A percentile compares a stretch with the other conserved stretches of the same genome.
phyloP scores from a whole-genome alignment of 2,329 filamentous ascomycete species.

The Volutella citrinella region DNA sequence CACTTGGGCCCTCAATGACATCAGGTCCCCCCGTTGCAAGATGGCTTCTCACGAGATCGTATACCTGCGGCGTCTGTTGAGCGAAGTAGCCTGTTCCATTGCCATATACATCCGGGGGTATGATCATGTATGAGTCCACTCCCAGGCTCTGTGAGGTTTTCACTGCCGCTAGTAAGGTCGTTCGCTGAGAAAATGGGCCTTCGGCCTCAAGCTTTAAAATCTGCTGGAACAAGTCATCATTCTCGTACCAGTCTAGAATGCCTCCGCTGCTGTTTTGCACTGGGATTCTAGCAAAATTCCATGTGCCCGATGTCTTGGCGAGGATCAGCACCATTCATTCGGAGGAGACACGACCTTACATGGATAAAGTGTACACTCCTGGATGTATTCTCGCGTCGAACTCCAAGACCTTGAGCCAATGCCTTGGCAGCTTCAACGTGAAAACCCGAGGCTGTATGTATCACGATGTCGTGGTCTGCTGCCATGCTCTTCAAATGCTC shows the following conservation, averaged over 20 bases:
- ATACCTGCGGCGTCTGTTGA: background rate
- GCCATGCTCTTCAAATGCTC: slow-evolving; percentile 1
- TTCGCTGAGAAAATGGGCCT: slow-evolving; percentile 1
- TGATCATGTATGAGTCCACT: slow-evolving; percentile 4
- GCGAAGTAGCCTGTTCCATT: slow-evolving; percentile 2
- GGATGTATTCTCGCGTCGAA: background rate
- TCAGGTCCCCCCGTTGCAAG: background rate
- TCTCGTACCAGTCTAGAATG: slow-evolving; percentile 1
- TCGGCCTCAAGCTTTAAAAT: background rate
- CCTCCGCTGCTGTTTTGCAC: background rate
- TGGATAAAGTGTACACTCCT: slow-evolving; percentile 7
- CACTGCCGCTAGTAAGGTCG: slow-evolving; percentile 4
- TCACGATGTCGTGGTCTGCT: slow-evolving; percentile 6
- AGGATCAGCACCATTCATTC: background rate
- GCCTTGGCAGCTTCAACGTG: slow-evolving; percentile 5
- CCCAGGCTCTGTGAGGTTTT: background rate
- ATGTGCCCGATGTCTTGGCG: slow-evolving; percentile 8
- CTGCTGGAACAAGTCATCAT: background rate
- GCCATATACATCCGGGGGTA: slow-evolving; percentile 7
- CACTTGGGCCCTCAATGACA: background rate
- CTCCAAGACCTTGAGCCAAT: slow-evolving; percentile 1
- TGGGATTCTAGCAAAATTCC: slow-evolving; percentile 4
- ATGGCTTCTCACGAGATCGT: background rate
- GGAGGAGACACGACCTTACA: background rate
- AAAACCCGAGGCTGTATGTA: slow-evolving; percentile 9